Evolutionary conservation across 176 grass and related monocot genomes (phyloP), one percentile per base, ranked within the genome.

Genomic region (Zoysia pacifica): DNA sequence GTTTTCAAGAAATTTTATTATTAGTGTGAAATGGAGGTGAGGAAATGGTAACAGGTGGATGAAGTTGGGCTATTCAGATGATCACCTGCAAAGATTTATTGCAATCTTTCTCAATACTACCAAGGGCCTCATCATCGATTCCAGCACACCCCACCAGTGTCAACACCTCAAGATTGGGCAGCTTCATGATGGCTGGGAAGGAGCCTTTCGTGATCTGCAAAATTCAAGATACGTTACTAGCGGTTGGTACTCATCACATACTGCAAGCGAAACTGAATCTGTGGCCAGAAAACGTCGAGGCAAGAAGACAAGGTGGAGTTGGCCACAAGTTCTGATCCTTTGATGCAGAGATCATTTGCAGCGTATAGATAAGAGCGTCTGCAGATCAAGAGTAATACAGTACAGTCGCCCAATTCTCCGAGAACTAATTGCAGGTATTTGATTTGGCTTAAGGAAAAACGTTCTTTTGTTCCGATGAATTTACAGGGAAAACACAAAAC

Each of bases 81-180:
- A 20, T 48, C 83, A 97, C 94, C 91, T 89, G 79, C 61, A 98
- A 61, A 15, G 95, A 93, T 76, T 85, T 98, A 64, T 75, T 89
- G 86, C 81, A 91, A 28, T 81, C 79, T 60, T 93, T 80, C 19
- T 84, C 83, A 78, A 94, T 67, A 50, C 48, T 80, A 45, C 19
- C 3, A 37, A 94, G 80, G 7, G 79, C 83, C 45, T 84, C 79
- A 55, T 97, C 95, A 84, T 94, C 86, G 13, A 98, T 87, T 12
- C 83, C 85, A 18, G 84, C 12, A 64, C 95, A 94, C 51, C 86
- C 92, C 56, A 83, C 71, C 59, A 98, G 78, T 59, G 62, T 50
- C 62, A 98, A 48, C 48, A 89, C 81, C 68, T 98, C 35, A 15
- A 98, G 92, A 48, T 86, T 78, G 7, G 88, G 90, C 47, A 98